These are phyloP conservation scores for Pyracantha coccinea DNA, from an alignment of 331 rosid genomes.

Conservation along the genomic window DNA sequence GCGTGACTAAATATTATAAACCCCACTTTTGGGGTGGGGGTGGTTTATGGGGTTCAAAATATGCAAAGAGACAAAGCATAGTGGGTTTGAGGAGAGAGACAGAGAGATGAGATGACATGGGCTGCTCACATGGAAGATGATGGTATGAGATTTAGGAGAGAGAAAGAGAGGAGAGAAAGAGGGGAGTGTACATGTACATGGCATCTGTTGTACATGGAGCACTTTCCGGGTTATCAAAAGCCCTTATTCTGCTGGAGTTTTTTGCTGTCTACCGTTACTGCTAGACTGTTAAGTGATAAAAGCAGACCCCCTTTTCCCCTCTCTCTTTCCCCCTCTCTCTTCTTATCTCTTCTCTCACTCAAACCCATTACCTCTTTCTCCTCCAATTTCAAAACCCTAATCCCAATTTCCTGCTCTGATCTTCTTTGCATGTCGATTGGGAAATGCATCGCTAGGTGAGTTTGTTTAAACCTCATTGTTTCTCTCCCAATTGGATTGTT, in stretches of 20 bases:
- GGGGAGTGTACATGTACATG: constrained; percentile 5
- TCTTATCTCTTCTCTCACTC: background rate
- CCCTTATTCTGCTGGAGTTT: background rate
- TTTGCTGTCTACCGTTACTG: background rate
- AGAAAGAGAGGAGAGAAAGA: background rate
- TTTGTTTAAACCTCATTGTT: background rate
- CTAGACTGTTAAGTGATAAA: constrained; percentile 8
- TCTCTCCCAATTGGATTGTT: background rate
- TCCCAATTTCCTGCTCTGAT: constrained; percentile 8
- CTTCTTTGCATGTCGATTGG: constrained; percentile 11
- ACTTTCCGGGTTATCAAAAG: constrained; percentile 23
- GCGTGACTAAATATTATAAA: background rate
- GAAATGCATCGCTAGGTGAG: constrained; percentile 21
- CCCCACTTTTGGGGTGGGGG: background rate
- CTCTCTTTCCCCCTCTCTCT: background rate
- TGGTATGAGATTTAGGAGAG: background rate
- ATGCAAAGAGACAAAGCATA: constrained; percentile 28
- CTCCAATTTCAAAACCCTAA: constrained; percentile 36
- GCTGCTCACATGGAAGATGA: too few relatives aligned
- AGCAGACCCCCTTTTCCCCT: background rate
- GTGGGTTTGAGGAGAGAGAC: constrained; percentile 6
- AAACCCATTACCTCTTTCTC: background rate
- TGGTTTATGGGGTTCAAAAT: constrained; percentile 1
- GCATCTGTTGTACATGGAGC: constrained; percentile 32
- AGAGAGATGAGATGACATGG: too few relatives aligned